Evolutionary conservation across 2,329 filamentous ascomycete genomes (phyloP), one percentile per base, ranked within the genome.

Genomic region (Xylariaceae sp.): DNA sequence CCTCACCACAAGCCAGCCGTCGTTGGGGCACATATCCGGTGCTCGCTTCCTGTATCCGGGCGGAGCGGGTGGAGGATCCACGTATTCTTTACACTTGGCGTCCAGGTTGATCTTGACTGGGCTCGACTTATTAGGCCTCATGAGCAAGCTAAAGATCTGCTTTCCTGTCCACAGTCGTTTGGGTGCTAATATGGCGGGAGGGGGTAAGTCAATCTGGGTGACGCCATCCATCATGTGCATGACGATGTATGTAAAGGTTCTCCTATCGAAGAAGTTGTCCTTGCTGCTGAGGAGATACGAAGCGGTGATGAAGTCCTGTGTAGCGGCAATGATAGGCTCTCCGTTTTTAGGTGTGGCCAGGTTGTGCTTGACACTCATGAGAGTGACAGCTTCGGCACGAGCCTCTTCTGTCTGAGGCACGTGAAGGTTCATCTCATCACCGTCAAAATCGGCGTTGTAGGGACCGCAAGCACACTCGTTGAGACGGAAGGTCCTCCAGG

Each of bases 301-400:
- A 3, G 89, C 89, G 17, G 90, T 97, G 54, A 98, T 97, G 67
- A 98, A 98, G 71, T 98, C 92, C 57, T 98, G 92, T 19, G 94
- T 98, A n/a, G 92, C 90, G 13, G 89, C 88, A 66, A 98, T 97
- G 54, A 98, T 94, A 2, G 92, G 92, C 53, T 95, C 90, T 59
- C 92, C 92, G 65, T 97, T 97, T 64, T 96, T 96, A 1, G 92
- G 92, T 0, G 92, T 98, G 3, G 85, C 85, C 42, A 98, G 65
- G 60, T 98, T 98, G 70, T 97, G 81, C 66, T 96, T 95, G 40
- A 98, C 89, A 29, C 92, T 92, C 92, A 98, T 98, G 33, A 98
- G 69, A 51, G 90, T 88, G 55, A 94, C 94, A 1, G 92, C 92
- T 64, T 98, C 92, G 2, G 90, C 87, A 41, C 92, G 78, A 9